These are phyloP conservation scores for Mortierella sp. DNA, from an alignment of 371 early-diverging fungal genomes.

Conservation along the genomic window DNA sequence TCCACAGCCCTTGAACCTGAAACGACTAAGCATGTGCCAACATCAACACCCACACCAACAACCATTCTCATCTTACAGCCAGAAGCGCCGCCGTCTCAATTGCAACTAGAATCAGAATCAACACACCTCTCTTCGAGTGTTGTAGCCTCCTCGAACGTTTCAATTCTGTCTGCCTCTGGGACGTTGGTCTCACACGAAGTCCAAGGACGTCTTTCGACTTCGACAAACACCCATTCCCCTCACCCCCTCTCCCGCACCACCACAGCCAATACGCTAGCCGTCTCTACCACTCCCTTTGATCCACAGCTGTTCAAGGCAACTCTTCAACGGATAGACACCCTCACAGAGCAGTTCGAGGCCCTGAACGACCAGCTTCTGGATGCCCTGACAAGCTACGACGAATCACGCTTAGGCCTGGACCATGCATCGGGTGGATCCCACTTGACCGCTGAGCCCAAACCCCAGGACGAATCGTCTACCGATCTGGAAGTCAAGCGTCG, in stretches of 20 bases:
- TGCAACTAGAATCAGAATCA: not conserved
- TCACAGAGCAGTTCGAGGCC: conserved; percentile 17
- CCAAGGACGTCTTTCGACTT: not conserved
- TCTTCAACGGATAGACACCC: conserved; percentile 2
- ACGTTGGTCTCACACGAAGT: conserved; percentile 20
- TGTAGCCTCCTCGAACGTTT: not conserved
- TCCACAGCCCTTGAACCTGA: not conserved
- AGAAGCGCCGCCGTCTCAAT: not conserved
- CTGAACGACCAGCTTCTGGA: conserved; percentile 23
- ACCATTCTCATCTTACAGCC: not conserved
- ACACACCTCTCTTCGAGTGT: not conserved
- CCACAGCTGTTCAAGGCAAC: conserved; percentile 12
- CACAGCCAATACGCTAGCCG: not conserved
- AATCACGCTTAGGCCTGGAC: conserved; percentile 6
- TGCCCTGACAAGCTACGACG: conserved; percentile 14
- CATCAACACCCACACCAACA: not conserved
- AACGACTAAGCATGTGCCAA: not conserved
- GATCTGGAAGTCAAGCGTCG: conserved; percentile 18
- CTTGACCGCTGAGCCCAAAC: not conserved
- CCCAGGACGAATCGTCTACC: not conserved
- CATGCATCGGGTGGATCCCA: not conserved
- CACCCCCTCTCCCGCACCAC: conserved; percentile 1
- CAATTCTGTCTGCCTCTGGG: conserved; percentile 24
- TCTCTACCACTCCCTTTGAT: conserved; percentile 8
- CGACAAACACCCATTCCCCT: not conserved